Evolutionary conservation across 129 eudicot species (phyloP).

Genomic region (Helichrysum umbraculigerum): DNA sequence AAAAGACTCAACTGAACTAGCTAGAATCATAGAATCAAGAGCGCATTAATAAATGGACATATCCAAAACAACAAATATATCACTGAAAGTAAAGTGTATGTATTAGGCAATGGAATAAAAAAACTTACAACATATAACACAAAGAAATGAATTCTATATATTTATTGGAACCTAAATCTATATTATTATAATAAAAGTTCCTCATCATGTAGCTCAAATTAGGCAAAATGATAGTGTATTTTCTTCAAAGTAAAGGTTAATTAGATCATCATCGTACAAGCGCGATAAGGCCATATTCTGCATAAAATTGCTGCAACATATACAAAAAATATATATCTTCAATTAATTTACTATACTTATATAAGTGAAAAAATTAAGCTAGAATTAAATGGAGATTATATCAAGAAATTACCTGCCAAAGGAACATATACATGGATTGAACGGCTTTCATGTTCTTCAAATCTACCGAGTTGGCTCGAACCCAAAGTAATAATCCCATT

Average conservation of each 20-base stretch:
- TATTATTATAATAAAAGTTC: background rate
- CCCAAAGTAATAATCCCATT: conserved; percentile 24
- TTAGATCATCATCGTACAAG: conserved; percentile 15
- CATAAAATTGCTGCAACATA: conserved; percentile 30
- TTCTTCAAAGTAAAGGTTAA: background rate
- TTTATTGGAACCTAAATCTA: conserved; percentile 4
- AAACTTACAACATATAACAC: background rate
- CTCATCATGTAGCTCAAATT: background rate
- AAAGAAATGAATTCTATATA: background rate
- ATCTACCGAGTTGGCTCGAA: conserved; percentile 33
- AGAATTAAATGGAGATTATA: background rate
- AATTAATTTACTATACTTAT: background rate
- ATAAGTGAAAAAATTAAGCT: background rate
- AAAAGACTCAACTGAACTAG: no score
- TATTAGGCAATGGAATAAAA: no score
- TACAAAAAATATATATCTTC: background rate
- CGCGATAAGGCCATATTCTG: conserved; percentile 28
- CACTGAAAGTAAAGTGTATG: no score
- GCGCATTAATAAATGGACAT: no score
- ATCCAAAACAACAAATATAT: no score
- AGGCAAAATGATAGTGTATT: background rate
- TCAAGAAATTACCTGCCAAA: conserved; percentile 24
- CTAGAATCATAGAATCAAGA: no score
- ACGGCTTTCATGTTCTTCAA: conserved; percentile 23
- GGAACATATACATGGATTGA: conserved; percentile 35